Evolutionary conservation across 257 asterid species (phyloP), one percentile per base, ranked within the genome.

Genomic region (Plantago major): DNA sequence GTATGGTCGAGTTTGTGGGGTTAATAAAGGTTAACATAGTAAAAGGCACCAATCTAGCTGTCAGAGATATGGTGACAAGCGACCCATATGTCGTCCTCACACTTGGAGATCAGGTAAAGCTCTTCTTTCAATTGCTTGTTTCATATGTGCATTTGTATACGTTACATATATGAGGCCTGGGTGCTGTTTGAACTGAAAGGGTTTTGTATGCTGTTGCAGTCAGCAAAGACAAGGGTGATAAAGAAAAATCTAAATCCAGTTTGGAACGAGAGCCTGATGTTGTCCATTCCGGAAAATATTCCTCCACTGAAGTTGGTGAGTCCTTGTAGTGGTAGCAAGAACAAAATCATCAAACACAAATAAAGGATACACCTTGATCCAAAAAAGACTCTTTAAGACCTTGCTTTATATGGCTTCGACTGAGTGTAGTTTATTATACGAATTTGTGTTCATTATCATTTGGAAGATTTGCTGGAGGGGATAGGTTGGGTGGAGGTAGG

Each of bases 1-100:
- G 98, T 69, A 91, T 91, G 98, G 85, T 91, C 58, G 98, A 91
- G 76, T 91, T 91, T 54, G 84, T 91, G 46, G 98, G 98, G 68
- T 64, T 88, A 74, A 81, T 91, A 40, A 88, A 82, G 67, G 95
- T 91, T 46, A 91, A 82, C 59, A 82, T 91, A 56, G 86, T 91
- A 58, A 75, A 80, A 78, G 96, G 98, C 66, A 91, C 94, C 28
- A 87, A 91, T 66, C 81, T 91, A 63, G 98, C 94, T 62, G 73
- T 88, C 42, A 89, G 98, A 66, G 98, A 91, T 74, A 74, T 91
- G 81, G 77, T 88, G 66, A 80, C 89, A 12, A 88, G 98, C 26
- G 98, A 91, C 69, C 98, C 98, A 9, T 91, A 86, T 12, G 98
- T 91, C 72, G 74, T 91, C 71, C 82, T 91, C 75, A 76, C 91